Conservation (phyloP, 192 early-diverging fungal species). For the Coemansia sp. region DNA sequence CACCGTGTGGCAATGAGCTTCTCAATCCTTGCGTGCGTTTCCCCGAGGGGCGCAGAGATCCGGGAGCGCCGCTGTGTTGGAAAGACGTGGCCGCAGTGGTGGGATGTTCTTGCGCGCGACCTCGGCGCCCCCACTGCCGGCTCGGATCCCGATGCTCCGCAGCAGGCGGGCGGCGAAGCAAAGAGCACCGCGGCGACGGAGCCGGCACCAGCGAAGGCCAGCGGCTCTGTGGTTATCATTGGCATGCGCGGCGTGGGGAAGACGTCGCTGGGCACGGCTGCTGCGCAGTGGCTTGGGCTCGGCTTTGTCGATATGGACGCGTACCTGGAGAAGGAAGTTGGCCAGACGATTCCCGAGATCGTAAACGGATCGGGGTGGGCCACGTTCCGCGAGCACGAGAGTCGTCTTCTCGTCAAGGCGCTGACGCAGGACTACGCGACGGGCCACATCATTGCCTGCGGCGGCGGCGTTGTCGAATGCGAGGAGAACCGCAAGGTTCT, state of each 20-base stretch:
- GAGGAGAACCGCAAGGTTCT: constrained; percentile 66
- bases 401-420: constrained; percentile 61
- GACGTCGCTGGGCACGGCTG: constrained; percentile 77
- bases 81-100: constrained; percentile 99
- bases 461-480: constrained; percentile 93
- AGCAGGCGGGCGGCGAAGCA: not conserved
- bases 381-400: constrained; percentile 82
- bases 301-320: constrained; percentile 90
- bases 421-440: constrained; percentile 59
- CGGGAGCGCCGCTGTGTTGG: constrained; percentile 96
- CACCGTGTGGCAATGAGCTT: constrained; percentile 98
- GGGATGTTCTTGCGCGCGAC: constrained; percentile 87
- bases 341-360: constrained; percentile 76
- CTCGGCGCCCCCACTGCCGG: constrained; percentile 62
- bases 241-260: constrained; percentile 99
- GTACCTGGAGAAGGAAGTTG: constrained; percentile 70
- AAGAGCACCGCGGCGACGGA: constrained; percentile 11
- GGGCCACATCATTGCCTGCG: constrained; percentile 81
- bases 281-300: constrained; percentile 65
- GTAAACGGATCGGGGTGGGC: constrained; percentile 81
- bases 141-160: constrained; percentile 34
- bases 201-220: constrained; percentile 7
- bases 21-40: constrained; percentile 76
- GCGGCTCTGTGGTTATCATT: constrained; percentile 81
- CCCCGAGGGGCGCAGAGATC: constrained; percentile 72